Conservation (phyloP, 495 filamentous ascomycete species). For the Podospora tetraspora region DNA sequence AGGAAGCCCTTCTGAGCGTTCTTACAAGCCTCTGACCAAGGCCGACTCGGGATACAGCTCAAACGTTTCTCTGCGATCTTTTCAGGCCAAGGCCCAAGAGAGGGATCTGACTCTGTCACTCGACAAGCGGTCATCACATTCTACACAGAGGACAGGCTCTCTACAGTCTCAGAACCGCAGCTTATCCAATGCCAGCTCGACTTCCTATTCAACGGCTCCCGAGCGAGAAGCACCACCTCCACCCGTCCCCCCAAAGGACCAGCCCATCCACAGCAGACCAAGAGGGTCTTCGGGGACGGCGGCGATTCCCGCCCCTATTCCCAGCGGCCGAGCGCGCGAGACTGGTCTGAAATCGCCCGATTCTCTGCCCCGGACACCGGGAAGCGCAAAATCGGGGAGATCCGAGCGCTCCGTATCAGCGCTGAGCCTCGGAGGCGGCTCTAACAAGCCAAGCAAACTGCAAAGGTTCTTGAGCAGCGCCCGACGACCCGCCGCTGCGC, state of each 20-base stretch:
- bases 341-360: slow-evolving; percentile 20
- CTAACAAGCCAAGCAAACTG: slow-evolving; percentile 35
- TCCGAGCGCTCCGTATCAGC: slow-evolving; percentile 28
- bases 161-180: slow-evolving; percentile 6
- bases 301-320: slow-evolving; percentile 5
- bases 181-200: background rate
- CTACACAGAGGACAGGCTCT: slow-evolving; percentile 4
- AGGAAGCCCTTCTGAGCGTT: slow-evolving; percentile 31
- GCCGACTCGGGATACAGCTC: slow-evolving; percentile 56
- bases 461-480: slow-evolving; percentile 38
- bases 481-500: slow-evolving; percentile 20
- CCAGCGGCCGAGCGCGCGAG: slow-evolving; percentile 1
- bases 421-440: slow-evolving; percentile 31
- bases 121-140: slow-evolving; percentile 15
- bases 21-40: slow-evolving; percentile 42
- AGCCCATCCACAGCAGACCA: background rate
- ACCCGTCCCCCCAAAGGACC: slow-evolving; percentile 31
- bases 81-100: slow-evolving; percentile 27
- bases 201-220: slow-evolving; percentile 5
- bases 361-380: slow-evolving; percentile 21
- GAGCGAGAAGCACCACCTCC: slow-evolving; percentile 26
- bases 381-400: slow-evolving; percentile 22
- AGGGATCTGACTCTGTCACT: slow-evolving; percentile 3
- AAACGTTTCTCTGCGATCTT: slow-evolving; percentile 45
- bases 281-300: background rate